Evolutionary conservation across 2,329 filamentous ascomycete species (phyloP).

Genomic region (Colletotrichum limetticola): DNA sequence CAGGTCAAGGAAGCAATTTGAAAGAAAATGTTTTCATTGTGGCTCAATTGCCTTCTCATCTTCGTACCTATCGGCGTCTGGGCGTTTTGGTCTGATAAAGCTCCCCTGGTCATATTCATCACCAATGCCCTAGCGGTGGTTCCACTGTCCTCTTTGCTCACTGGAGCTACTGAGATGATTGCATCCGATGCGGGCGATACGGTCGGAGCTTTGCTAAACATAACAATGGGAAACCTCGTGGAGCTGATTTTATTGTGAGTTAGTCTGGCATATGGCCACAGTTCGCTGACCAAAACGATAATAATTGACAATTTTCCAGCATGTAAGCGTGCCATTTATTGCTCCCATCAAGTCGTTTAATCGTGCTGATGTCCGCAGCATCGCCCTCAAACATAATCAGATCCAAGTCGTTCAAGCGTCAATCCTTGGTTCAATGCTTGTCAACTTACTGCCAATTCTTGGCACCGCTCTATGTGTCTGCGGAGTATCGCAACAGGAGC

Average conservation of each 20-base stretch:
- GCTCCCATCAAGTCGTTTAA: background rate
- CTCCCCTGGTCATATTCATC: conserved; percentile 60
- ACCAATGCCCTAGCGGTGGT: conserved; percentile 71
- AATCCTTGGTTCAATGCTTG: conserved; percentile 80
- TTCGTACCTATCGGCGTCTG: conserved; percentile 78
- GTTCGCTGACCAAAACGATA: background rate
- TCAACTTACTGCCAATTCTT: conserved; percentile 79
- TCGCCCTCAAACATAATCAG: conserved; percentile 64
- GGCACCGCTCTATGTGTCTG: conserved; percentile 80
- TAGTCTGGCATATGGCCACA: conserved; percentile 11
- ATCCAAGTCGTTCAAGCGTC: conserved; percentile 82
- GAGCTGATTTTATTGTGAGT: conserved; percentile 69
- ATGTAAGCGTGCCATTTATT: conserved; percentile 42
- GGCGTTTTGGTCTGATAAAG: conserved; percentile 53
- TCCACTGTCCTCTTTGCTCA: conserved; percentile 66
- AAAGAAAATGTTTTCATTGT: conserved; percentile 48
- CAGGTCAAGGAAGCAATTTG: background rate
- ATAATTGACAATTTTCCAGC: conserved; percentile 40
- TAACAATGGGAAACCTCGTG: conserved; percentile 71
- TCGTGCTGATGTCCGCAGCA: conserved; percentile 52
- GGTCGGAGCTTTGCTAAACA: conserved; percentile 68
- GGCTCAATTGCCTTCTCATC: conserved; percentile 73
- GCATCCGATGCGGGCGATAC: conserved; percentile 67
- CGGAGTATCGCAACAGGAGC: conserved; percentile 75
- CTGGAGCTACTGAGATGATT: conserved; percentile 69